Base-by-base conservation (phyloP, 1,284 basidiomycete species). In the Austropuccinia psidii region DNA sequence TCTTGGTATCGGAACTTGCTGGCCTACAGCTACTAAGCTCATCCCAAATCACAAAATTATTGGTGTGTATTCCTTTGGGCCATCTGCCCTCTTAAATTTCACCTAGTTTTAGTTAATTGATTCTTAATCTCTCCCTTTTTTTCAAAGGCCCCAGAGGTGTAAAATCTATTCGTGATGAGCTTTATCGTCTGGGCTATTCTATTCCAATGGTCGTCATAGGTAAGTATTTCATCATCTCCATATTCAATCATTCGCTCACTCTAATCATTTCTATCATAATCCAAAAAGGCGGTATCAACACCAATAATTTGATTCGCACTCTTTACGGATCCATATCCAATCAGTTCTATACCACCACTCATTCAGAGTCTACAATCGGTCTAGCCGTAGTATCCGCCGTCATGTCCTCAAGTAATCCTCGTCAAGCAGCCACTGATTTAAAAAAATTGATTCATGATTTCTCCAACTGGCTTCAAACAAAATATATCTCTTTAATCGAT, bases 371-470 rank as follows among this genome's bases (percentile, higher is more conserved):
- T 55, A 27, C 58, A 5, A 54, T 55, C 76, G 94, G 95, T 0
- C 84, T 97, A 24, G 94, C 95, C 6, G 87, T 97, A 64, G 90
- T 97, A 65, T 93, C 91, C 19, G 92, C 93, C 35, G 93, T 98
- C 75, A 85, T 91, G 13, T 85, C 86, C 1, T 88, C 90, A 0
- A 58, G 73, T 0, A 82, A 87, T n/a, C 91, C 94, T 0, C 80
- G 81, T 45, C 78, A 80, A 15, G 85, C 88, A 0, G 87, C 92
- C 0, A 39, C 74, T 19, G 77, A 79, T 13, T 79, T 84, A 17
- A 76, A 77, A 47, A 67, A 74, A 0, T 79, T 82, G 29, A 77
- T 83, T 2, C 76, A 79, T 49, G 77, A 77, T 1, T 83, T 81
- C 77, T 79, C 80, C 68, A 35, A 76, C 9, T 77, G 77, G n/a